Conservation (phyloP, 75 land plant genomes). For the Cupressus sempervirens region DNA sequence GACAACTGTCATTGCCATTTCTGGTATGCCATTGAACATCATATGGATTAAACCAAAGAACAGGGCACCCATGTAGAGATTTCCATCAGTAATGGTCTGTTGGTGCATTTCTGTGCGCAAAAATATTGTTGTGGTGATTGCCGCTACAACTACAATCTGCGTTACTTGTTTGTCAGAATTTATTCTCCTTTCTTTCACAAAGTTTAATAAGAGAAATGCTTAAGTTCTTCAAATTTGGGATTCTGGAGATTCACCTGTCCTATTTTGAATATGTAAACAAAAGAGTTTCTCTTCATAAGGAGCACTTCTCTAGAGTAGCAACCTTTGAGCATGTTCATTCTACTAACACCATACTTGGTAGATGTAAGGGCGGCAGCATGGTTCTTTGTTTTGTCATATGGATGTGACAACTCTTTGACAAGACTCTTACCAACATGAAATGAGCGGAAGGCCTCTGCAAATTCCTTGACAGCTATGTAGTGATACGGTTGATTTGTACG, state of each 20-base stretch:
- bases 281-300: conserved; percentile 72
- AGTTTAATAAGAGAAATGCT: background rate
- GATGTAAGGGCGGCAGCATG: conserved; percentile 76
- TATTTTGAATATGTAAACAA: conserved; percentile 70
- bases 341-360: conserved; percentile 57
- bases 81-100: conserved; percentile 18
- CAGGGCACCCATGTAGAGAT: conserved; percentile 34
- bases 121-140: conserved; percentile 38
- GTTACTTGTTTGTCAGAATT: conserved; percentile 45
- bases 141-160: conserved; percentile 20
- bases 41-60: conserved; percentile 29
- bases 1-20: conserved; percentile 28
- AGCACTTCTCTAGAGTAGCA: conserved; percentile 65
- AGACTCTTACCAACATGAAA: conserved; percentile 23
- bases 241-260: conserved; percentile 24
- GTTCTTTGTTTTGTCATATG: conserved; percentile 53
- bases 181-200: conserved; percentile 13
- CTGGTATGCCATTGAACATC: conserved; percentile 48
- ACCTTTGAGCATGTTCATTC: conserved; percentile 60
- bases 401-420: conserved; percentile 28
- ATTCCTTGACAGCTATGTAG: too few relatives aligned
- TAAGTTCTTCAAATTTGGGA: background rate
- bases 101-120: conserved; percentile 35
- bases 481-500: too few relatives aligned
- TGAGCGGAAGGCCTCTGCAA: too few relatives aligned